Evolutionary conservation across 306 rosid species (phyloP), one percentile per base, ranked within the genome.

Genomic region (Cicer pinnatifidum): DNA sequence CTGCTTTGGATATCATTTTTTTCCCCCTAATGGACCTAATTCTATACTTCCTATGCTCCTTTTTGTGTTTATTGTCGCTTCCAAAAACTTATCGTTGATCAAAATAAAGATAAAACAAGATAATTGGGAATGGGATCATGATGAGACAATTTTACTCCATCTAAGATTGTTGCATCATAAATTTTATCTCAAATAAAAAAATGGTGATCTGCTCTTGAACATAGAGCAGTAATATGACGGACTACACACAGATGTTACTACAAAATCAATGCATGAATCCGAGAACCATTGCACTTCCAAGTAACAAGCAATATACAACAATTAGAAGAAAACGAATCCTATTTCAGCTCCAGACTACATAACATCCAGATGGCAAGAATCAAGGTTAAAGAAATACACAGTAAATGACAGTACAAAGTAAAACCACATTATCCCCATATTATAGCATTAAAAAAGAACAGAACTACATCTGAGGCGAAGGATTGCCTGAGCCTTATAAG

Each of bases 61-160:
- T 67, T 67, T 39, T 54, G 35, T 28, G 41, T 62, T 57, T 35
- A 46, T 47, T 10, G 40, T 50, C 47, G 17, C 23, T 51, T 81
- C 53, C 66, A 52, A 61, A 63, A 68, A 39, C 16, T 80, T 13
- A 37, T 33, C 19, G 53, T 44, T n/a, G 62, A 52, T 38, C 65
- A 76, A 64, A 28, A 65, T 19, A 81, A 46, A 76, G 52, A 44
- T 40, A 76, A 76, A 37, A 64, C 78, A 71, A 20, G 60, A 64
- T 20, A 16, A 39, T 38, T 20, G 6, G 47, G 50, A 63, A 40
- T 1, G 20, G 46, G 67, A 37, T 15, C 45, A n/a, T 37, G 67
- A 33, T 39, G 68, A 80, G 11, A 58, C 65, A 19, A 72, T 67
- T 40, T 65, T 45, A 67, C 46, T 41, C 15, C 28, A 28, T 23